These are phyloP conservation scores for Microbotryum intermedium DNA, from an alignment of 1,284 basidiomycete genomes.

Conservation along the genomic window DNA sequence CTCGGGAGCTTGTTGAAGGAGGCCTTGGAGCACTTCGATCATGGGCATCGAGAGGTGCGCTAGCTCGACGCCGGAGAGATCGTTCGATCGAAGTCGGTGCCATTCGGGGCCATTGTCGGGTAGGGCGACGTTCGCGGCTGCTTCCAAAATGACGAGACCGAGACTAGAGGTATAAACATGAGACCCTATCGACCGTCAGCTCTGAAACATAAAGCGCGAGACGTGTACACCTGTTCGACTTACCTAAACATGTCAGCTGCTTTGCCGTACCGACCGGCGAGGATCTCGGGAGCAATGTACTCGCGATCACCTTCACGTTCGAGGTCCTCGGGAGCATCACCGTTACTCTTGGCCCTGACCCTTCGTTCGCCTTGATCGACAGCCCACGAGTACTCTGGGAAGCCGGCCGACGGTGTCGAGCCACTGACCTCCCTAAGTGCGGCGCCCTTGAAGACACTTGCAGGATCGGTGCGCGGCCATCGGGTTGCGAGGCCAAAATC, in stretches of 20 bases:
- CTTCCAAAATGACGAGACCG: constrained; percentile 91
- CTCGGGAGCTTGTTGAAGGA: constrained; percentile 30
- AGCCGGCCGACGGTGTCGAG: constrained; percentile 9
- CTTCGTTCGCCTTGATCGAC: constrained; percentile 27
- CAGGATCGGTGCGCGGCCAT: constrained; percentile 31
- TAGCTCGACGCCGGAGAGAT: constrained; percentile 80
- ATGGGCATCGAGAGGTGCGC: constrained; percentile 62
- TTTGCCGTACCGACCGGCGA: constrained; percentile 82
- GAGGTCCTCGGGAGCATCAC: constrained; percentile 50
- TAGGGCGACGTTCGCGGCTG: constrained; percentile 88
- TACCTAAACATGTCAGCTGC: constrained; percentile 95
- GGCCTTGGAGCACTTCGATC: constrained; percentile 46
- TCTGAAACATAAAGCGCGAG: not conserved
- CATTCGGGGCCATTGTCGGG: constrained; percentile 91
- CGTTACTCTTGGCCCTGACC: constrained; percentile 38
- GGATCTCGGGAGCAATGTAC: constrained; percentile 96
- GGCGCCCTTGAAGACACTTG: constrained; percentile 29
- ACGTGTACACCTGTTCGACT: constrained; percentile 35
- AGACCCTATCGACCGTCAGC: constrained; percentile 2
- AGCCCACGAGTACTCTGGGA: constrained; percentile 17
- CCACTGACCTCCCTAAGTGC: constrained; percentile 13
- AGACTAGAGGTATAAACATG: constrained; percentile 51
- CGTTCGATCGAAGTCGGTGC: constrained; percentile 85
- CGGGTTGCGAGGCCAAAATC: constrained; percentile 88
- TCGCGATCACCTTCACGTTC: constrained; percentile 95